Evolutionary conservation across 129 eudicot species (phyloP).

Genomic region (Logfia minima): DNA sequence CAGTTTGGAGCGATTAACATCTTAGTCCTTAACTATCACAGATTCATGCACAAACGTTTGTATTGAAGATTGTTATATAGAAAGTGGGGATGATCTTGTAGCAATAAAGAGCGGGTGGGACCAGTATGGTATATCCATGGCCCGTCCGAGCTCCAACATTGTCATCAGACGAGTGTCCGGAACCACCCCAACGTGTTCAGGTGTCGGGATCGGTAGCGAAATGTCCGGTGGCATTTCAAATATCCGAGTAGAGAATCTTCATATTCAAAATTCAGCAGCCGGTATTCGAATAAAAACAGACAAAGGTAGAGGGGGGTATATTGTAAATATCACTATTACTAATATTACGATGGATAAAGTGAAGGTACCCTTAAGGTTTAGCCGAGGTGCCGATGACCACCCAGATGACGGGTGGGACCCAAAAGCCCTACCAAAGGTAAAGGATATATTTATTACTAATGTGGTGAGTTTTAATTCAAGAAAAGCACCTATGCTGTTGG

Average conservation of each 20-base stretch:
- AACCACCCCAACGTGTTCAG: conserved; percentile 97
- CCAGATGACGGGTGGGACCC: conserved; percentile 84
- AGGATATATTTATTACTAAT: conserved; percentile 63
- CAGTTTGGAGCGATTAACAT: background rate
- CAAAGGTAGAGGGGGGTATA: conserved; percentile 93
- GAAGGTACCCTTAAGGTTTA: conserved; percentile 84
- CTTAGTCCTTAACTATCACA: conserved; percentile 22
- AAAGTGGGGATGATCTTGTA: conserved; percentile 96
- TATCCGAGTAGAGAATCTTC: conserved; percentile 57
- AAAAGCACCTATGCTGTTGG: conserved; percentile 69
- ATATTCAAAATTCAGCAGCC: conserved; percentile 84
- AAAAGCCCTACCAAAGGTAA: conserved; percentile 68
- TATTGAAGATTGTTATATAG: conserved; percentile 92
- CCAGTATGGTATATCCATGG: conserved; percentile 77
- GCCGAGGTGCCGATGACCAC: conserved; percentile 90
- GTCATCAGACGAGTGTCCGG: conserved; percentile 82
- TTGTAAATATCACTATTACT: conserved; percentile 60
- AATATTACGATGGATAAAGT: conserved; percentile 77
- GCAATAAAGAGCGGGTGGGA: conserved; percentile 99
- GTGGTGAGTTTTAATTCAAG: conserved; percentile 57
- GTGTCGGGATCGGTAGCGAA: conserved; percentile 96
- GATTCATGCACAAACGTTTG: conserved; percentile 90
- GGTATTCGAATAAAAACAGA: conserved; percentile 90
- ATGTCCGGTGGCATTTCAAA: conserved; percentile 96
- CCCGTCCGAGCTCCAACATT: conserved; percentile 81